phyloP scores from a whole-genome alignment of 2,329 filamentous ascomycete species.

The Phyllosticta citriasiana region DNA sequence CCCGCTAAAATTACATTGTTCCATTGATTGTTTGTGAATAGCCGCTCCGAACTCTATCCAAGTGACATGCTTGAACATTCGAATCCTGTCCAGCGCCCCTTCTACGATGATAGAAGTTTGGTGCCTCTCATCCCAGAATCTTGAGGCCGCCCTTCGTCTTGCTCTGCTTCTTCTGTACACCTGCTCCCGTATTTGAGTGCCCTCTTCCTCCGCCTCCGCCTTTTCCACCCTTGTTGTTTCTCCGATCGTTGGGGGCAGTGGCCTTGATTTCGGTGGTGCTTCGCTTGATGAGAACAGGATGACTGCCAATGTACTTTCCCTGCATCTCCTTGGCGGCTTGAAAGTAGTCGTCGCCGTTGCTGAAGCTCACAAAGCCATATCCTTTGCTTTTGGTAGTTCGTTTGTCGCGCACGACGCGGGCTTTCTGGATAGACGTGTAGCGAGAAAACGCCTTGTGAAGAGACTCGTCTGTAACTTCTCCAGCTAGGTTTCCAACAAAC shows the following conservation, averaged over 20 bases:
- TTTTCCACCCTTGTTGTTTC: slow-evolving; percentile 43
- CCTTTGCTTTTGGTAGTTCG: slow-evolving; percentile 92
- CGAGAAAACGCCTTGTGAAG: slow-evolving; percentile 86
- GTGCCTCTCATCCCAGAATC: slow-evolving; percentile 22
- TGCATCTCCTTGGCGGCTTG: slow-evolving; percentile 96
- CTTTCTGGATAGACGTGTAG: slow-evolving; percentile 83
- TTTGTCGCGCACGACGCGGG: slow-evolving; percentile 89
- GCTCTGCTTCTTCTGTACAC: slow-evolving; percentile 29
- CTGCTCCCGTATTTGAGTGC: slow-evolving; percentile 27
- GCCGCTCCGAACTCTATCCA: too few relatives aligned
- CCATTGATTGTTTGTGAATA: too few relatives aligned
- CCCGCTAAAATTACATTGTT: too few relatives aligned
- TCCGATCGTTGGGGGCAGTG: slow-evolving; percentile 43
- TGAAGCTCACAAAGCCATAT: slow-evolving; percentile 93
- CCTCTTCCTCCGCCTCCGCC: slow-evolving; percentile 16
- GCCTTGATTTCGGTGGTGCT: slow-evolving; percentile 87
- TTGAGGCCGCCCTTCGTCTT: slow-evolving; percentile 30
- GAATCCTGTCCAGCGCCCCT: too few relatives aligned
- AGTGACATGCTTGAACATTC: too few relatives aligned
- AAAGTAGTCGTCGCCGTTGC: slow-evolving; percentile 92
- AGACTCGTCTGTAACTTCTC: slow-evolving; percentile 94
- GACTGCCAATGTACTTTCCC: slow-evolving; percentile 97
- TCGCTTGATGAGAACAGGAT: slow-evolving; percentile 78
- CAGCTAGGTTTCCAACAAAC: slow-evolving; percentile 93
- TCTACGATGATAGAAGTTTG: not conserved